Evolutionary conservation across 164 flowering plant genomes (phyloP).

Genomic region (Berberis vulgaris): DNA sequence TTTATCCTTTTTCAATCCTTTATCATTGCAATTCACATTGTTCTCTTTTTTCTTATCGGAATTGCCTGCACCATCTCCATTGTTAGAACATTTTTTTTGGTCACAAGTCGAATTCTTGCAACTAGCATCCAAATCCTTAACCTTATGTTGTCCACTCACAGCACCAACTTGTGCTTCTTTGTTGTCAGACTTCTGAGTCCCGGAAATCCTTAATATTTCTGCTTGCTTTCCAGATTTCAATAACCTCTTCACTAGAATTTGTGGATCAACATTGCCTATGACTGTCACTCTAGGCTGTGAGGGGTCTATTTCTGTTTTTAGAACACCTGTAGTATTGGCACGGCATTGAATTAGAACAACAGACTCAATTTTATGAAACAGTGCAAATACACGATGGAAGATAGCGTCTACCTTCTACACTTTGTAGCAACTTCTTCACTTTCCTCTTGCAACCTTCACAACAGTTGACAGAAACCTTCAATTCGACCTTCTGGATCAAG

Average conservation of each 20-base stretch:
- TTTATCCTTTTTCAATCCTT: constrained; percentile 6
- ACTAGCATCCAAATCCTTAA: constrained; percentile 9
- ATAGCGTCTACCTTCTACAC: constrained; percentile 33
- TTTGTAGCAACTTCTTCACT: constrained; percentile 44
- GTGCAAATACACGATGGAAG: background rate
- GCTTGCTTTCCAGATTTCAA: constrained; percentile 39
- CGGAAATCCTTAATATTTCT: constrained; percentile 22
- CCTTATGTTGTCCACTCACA: constrained; percentile 4
- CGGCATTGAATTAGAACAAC: background rate
- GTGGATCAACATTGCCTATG: constrained; percentile 37
- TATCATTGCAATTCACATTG: constrained; percentile 6
- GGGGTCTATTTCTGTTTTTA: constrained; percentile 32
- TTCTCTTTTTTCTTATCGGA: constrained; percentile 9
- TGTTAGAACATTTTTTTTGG: constrained; percentile 14
- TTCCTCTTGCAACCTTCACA: constrained; percentile 60
- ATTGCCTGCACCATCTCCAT: background rate
- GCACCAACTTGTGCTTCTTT: constrained; percentile 12
- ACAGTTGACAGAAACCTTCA: constrained; percentile 46
- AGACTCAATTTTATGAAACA: background rate
- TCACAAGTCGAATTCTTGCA: constrained; percentile 14
- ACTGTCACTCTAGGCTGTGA: constrained; percentile 38
- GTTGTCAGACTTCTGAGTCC: constrained; percentile 11
- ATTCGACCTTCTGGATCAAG: constrained; percentile 39
- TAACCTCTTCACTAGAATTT: constrained; percentile 35
- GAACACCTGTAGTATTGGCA: constrained; percentile 20